phyloP scores from a whole-genome alignment of 139 green algal species.

The Chlamydomonas urium region DNA sequence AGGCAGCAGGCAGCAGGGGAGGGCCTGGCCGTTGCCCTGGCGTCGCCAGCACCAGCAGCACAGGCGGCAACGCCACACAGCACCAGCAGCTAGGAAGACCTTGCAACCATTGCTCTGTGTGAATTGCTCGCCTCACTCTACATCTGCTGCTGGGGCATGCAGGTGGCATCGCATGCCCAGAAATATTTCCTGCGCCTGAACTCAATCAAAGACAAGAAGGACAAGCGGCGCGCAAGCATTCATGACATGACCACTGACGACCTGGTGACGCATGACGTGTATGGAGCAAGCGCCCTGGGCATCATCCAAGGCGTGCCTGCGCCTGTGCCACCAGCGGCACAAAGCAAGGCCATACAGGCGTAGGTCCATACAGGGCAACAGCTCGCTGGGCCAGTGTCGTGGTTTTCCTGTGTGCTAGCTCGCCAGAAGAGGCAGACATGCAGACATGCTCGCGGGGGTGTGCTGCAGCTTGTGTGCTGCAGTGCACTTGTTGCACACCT shows the following conservation, averaged over 20 bases:
- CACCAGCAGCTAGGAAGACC: background rate
- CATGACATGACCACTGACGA: slow-evolving; percentile 73
- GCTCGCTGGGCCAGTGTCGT: too few relatives aligned
- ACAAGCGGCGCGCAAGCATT: slow-evolving; percentile 79
- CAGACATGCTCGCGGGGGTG: too few relatives aligned
- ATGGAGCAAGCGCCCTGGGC: too few relatives aligned
- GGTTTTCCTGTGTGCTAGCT: too few relatives aligned
- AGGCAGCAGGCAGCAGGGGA: background rate
- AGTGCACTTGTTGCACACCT: too few relatives aligned
- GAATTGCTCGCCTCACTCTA: background rate
- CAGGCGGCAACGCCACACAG: background rate
- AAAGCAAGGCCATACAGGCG: too few relatives aligned
- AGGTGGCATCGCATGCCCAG: slow-evolving; percentile 79
- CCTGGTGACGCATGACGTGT: too few relatives aligned
- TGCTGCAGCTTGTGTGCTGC: too few relatives aligned
- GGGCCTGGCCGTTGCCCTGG: background rate
- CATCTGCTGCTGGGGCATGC: slow-evolving; percentile 4
- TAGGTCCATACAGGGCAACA: too few relatives aligned
- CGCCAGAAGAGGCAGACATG: too few relatives aligned
- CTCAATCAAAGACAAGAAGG: slow-evolving; percentile 82
- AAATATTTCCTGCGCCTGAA: slow-evolving; percentile 88
- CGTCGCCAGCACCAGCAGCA: background rate
- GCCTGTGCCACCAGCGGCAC: too few relatives aligned
- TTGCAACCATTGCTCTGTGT: background rate
- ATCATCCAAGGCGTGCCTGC: too few relatives aligned